Evolutionary conservation across 2,329 filamentous ascomycete species (phyloP).

Genomic region (Albophoma yamanashiensis): DNA sequence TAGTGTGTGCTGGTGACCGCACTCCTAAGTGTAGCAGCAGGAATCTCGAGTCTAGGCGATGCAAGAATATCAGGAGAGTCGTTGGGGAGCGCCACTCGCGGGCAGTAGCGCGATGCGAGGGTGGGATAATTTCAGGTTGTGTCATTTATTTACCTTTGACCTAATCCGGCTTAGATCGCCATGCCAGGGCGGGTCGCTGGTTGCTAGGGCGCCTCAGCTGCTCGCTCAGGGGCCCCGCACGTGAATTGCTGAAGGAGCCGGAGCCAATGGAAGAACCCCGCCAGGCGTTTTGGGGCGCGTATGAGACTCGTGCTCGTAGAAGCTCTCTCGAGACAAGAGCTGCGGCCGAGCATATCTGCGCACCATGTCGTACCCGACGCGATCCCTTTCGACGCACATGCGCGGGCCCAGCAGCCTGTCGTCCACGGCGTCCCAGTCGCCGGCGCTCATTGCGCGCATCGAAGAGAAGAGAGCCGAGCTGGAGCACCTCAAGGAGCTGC

Average conservation of each 20-base stretch:
- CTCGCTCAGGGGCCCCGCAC: constrained; percentile 6
- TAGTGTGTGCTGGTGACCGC: constrained; percentile 14
- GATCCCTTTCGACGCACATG: constrained; percentile 54
- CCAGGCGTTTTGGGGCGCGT: constrained; percentile 5
- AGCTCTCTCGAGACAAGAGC: not conserved
- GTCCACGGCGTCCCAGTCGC: constrained; percentile 49
- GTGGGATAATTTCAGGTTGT: constrained; percentile 10
- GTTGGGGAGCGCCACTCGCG: not conserved
- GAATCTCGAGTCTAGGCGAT: not conserved
- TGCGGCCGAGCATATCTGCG: not conserved
- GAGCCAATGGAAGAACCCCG: constrained; percentile 9
- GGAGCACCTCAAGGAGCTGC: constrained; percentile 65
- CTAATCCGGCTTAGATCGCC: constrained; percentile 14
- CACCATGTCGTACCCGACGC: constrained; percentile 45
- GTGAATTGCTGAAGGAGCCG: constrained; percentile 12
- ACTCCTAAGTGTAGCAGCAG: not conserved
- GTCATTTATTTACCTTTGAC: constrained; percentile 23
- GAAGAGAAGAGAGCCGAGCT: constrained; percentile 80
- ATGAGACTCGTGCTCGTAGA: not conserved
- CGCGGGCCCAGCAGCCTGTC: constrained; percentile 47
- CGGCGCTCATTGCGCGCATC: constrained; percentile 62
- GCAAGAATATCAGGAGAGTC: not conserved
- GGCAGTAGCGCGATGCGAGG: not conserved
- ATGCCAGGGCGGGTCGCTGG: constrained; percentile 6
- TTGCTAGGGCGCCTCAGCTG: constrained; percentile 22